Percentiles rank a stretch among this genome's conserved stretches.
phyloP scores from a whole-genome alignment of 805 yeast species.

The Dipodascopsis uninucleata region DNA sequence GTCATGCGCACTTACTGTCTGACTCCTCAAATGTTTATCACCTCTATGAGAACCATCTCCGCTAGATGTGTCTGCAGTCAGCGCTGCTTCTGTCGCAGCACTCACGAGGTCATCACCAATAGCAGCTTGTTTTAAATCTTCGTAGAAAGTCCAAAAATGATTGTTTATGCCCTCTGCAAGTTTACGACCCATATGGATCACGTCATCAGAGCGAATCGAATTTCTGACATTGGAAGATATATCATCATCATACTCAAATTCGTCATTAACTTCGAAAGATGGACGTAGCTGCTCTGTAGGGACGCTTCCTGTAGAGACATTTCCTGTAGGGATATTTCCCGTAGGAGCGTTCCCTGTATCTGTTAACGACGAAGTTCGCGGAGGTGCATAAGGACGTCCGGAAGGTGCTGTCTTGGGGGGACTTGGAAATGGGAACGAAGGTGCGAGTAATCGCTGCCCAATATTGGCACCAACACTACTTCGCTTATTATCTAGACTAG shows the following conservation, averaged over 20 bases:
- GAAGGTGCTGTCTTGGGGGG: constrained; percentile 27
- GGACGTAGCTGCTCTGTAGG: neutral
- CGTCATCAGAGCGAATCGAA: constrained; percentile 27
- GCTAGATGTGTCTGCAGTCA: neutral
- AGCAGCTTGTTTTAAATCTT: constrained; percentile 30
- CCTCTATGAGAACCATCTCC: neutral
- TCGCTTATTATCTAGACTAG: neutral
- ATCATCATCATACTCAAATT: constrained; percentile 25
- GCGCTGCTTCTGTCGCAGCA: neutral
- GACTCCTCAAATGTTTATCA: neutral
- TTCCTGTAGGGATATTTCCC: neutral
- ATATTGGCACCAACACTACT: constrained; percentile 4
- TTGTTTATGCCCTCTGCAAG: constrained; percentile 29
- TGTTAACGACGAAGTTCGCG: constrained; percentile 21
- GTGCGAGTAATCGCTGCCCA: constrained; percentile 10
- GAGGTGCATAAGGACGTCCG: constrained; percentile 24
- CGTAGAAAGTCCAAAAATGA: constrained; percentile 29
- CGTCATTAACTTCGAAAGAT: constrained; percentile 13
- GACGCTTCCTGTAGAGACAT: constrained; percentile 1
- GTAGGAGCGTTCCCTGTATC: neutral
- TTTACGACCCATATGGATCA: constrained; percentile 28
- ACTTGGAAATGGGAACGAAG: constrained; percentile 25
- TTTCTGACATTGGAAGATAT: constrained; percentile 2
- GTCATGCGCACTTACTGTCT: neutral
- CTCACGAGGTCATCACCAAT: constrained; percentile 27